Evolutionary conservation across 1,139 yeast genomes (phyloP).

Genomic region (Lodderomyces oxycetoniae): DNA sequence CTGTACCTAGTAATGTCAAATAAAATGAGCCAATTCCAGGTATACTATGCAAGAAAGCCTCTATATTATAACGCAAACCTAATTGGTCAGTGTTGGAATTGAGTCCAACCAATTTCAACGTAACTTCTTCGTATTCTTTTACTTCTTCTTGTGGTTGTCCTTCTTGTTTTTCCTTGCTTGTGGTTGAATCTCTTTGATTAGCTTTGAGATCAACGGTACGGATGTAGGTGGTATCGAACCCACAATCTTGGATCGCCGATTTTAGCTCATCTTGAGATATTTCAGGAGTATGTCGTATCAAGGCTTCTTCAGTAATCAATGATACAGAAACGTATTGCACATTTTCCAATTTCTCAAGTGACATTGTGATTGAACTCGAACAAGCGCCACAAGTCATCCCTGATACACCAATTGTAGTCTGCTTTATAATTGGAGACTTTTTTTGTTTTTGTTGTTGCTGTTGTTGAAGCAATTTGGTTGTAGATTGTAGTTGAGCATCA

Average conservation of each 20-base stretch:
- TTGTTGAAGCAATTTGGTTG: too few species aligned
- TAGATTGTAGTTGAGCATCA: constrained; percentile 26
- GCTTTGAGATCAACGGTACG: constrained; percentile 9
- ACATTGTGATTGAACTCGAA: constrained; percentile 55
- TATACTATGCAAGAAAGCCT: constrained; percentile 32
- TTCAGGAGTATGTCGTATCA: constrained; percentile 43
- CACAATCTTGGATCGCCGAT: constrained; percentile 64
- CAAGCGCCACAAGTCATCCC: constrained; percentile 95
- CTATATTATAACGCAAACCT: constrained; percentile 35
- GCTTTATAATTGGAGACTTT: constrained; percentile 2
- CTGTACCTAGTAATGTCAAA: constrained; percentile 15
- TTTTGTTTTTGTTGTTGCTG: constrained; percentile 5
- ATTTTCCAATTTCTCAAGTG: constrained; percentile 46
- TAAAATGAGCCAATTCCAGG: constrained; percentile 26
- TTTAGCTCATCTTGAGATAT: too few species aligned
- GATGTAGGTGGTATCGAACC: constrained; percentile 54
- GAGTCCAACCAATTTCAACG: constrained; percentile 34
- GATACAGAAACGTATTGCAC: constrained; percentile 56
- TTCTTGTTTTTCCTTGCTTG: too few species aligned
- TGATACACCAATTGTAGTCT: constrained; percentile 31
- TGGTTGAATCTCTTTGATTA: too few species aligned
- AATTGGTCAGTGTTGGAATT: constrained; percentile 23
- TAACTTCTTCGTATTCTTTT: constrained; percentile 24
- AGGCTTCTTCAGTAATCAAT: constrained; percentile 69
- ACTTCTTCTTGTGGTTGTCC: constrained; percentile 6